A percentile compares a stretch with the other conserved stretches of the same genome.
These are phyloP conservation scores for Ceratocystis alfenasii DNA, from an alignment of 2,329 filamentous ascomycete genomes.

Conservation along the genomic window DNA sequence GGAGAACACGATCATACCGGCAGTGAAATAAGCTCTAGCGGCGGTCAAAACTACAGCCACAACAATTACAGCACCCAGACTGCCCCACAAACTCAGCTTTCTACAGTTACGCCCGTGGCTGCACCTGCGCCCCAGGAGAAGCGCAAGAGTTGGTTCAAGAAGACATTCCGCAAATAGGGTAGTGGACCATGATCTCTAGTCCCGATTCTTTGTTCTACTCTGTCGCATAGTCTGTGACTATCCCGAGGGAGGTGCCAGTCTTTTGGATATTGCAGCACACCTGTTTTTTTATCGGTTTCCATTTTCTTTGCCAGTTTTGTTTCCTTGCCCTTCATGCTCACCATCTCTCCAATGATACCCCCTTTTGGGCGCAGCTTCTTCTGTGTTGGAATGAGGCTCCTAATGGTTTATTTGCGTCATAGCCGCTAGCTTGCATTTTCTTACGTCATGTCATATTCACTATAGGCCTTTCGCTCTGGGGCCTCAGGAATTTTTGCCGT, in stretches of 20 bases:
- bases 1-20: constrained; percentile 17
- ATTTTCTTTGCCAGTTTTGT: constrained; percentile 10
- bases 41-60: constrained; percentile 27
- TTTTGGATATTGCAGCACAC: constrained; percentile 10
- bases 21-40: constrained; percentile 27
- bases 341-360: constrained; percentile 5
- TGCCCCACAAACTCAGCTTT: constrained; percentile 23
- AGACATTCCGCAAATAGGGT: constrained; percentile 32
- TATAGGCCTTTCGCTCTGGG: too few species aligned
- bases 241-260: background rate
- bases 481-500: too few species aligned
- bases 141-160: constrained; percentile 81
- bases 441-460: background rate
- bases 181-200: constrained; percentile 14
- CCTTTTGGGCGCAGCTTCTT: constrained; percentile 12
- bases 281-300: constrained; percentile 6
- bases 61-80: constrained; percentile 26
- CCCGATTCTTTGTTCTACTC: background rate
- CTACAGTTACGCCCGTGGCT: constrained; percentile 14
- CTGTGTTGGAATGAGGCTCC: background rate
- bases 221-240: background rate
- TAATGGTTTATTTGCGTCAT: background rate
- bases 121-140: constrained; percentile 43
- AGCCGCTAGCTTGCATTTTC: background rate
- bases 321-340: constrained; percentile 8